Evolutionary conservation across 768 basidiomycete genomes (phyloP), one percentile per base, ranked within the genome.

Genomic region (Russula earlei): DNA sequence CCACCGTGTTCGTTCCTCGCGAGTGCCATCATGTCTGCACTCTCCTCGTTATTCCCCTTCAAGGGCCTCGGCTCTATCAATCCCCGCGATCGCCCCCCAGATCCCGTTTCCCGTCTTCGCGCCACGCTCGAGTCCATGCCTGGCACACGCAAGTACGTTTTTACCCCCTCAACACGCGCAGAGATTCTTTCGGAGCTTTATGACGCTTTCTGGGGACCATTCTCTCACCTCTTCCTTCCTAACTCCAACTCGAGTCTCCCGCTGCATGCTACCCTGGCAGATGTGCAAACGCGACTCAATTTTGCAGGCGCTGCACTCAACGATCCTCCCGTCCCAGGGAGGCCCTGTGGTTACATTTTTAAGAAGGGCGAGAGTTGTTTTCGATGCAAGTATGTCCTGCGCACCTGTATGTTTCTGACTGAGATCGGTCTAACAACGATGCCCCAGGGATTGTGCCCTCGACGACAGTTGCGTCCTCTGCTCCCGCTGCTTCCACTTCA

Each of bases 381-480:
- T 69, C 78, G 91, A 48, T 95, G 92, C 87, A 90, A 90, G 91
- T 91, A 65, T 74, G 90, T 74, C 27, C 11, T 29, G 34, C 19
- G 29, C 27, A 24, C 17, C 5, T 46, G 8, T 36, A 37, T n/a
- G 54, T 22, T 48, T 43, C 19, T 60, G n/a, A 29, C 49, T 37
- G 36, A 19, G 43, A 22, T 49, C 33, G 15, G 47, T 36, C 44
- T 15, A 17, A 51, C 54, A 27, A 17, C 8, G 20, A 29, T 25
- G 12, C 47, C 48, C 50, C 36, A 96, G 95, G 67, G 93, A 96
- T 63, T 98, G 94, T 69, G 85, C 88, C 1, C 71, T 88, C 49
- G 90, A 96, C 63, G 85, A 92, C 53, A 89, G 85, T 62, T 94
- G 87, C 63, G 91, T 96, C 11, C 74, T 98, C 25, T 98, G 95